Percentiles rank a stretch among this genome's conserved stretches.
Evolutionary conservation across 306 rosid genomes (phyloP).

Genomic region (Quercus mongolica): DNA sequence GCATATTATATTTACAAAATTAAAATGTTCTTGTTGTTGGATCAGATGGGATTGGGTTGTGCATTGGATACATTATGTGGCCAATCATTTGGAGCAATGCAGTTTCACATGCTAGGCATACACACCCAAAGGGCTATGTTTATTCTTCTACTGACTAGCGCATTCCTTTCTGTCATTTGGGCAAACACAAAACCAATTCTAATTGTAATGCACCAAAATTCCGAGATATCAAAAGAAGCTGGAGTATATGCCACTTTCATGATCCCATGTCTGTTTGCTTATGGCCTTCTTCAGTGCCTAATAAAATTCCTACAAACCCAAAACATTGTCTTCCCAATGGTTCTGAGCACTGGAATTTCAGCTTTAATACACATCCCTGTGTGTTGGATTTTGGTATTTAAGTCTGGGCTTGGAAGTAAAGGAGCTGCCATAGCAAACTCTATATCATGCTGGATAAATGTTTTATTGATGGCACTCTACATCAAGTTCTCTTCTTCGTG

Average conservation of each 20-base stretch:
- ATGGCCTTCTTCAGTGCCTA: constrained; percentile 56
- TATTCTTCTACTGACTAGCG: constrained; percentile 30
- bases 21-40: too few relatives aligned
- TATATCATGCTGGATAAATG: constrained; percentile 61
- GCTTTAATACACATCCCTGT: constrained; percentile 35
- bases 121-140: constrained; percentile 65
- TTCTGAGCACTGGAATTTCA: constrained; percentile 43
- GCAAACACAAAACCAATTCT: constrained; percentile 43
- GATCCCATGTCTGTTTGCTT: constrained; percentile 64
- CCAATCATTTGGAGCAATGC: constrained; percentile 74
- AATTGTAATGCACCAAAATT: constrained; percentile 45
- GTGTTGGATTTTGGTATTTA: constrained; percentile 57
- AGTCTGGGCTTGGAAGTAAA: constrained; percentile 48
- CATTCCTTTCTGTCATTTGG: constrained; percentile 45
- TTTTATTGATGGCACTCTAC: constrained; percentile 39
- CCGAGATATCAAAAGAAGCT: constrained; percentile 46
- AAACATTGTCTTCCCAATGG: constrained; percentile 67
- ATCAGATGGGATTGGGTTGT: constrained; percentile 67
- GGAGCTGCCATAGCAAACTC: constrained; percentile 66
- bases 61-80: constrained; percentile 84
- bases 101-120: constrained; percentile 55
- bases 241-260: constrained; percentile 46
- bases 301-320: constrained; percentile 61
- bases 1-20: not conserved
- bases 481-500: constrained; percentile 47